Percentiles rank a stretch among this genome's conserved stretches.
These are phyloP conservation scores for Prunus mongolica DNA, from an alignment of 306 rosid species.

Conservation along the genomic window DNA sequence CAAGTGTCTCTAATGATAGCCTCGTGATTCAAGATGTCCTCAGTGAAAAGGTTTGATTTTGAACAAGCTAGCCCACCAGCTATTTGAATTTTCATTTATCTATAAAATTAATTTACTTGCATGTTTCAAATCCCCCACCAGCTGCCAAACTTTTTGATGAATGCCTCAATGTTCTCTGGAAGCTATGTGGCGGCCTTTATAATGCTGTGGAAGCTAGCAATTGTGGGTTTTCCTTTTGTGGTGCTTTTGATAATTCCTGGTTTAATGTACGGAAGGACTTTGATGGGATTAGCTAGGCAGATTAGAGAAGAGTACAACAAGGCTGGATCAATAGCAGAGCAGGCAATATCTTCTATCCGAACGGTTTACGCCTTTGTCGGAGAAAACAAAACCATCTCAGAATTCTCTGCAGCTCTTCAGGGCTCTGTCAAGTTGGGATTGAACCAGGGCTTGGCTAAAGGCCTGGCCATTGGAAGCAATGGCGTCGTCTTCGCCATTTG, in stretches of 20 bases:
- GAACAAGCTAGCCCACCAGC: not conserved
- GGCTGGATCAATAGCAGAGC: conserved; percentile 78
- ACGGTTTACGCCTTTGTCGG: conserved; percentile 85
- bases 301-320: conserved; percentile 61
- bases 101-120: not conserved
- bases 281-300: conserved; percentile 64
- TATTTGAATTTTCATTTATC: not conserved
- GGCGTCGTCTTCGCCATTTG: conserved; percentile 81
- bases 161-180: conserved; percentile 53
- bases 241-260: conserved; percentile 76
- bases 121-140: conserved; percentile 5
- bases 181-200: conserved; percentile 69
- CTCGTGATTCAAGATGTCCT: conserved; percentile 77
- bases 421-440: conserved; percentile 64
- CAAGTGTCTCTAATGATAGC: conserved; percentile 79
- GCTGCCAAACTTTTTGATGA: conserved; percentile 84
- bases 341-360: conserved; percentile 77
- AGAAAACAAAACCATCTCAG: conserved; percentile 57
- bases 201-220: conserved; percentile 68
- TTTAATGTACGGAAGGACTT: conserved; percentile 68
- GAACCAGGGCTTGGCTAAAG: conserved; percentile 88
- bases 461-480: conserved; percentile 88
- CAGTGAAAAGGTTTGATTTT: conserved; percentile 71
- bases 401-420: conserved; percentile 69
- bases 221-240: conserved; percentile 77